A percentile compares a stretch with the other conserved stretches of the same genome.
Evolutionary conservation across 1,139 yeast genomes (phyloP).

Genomic region (Yamadazyma dendronema): DNA sequence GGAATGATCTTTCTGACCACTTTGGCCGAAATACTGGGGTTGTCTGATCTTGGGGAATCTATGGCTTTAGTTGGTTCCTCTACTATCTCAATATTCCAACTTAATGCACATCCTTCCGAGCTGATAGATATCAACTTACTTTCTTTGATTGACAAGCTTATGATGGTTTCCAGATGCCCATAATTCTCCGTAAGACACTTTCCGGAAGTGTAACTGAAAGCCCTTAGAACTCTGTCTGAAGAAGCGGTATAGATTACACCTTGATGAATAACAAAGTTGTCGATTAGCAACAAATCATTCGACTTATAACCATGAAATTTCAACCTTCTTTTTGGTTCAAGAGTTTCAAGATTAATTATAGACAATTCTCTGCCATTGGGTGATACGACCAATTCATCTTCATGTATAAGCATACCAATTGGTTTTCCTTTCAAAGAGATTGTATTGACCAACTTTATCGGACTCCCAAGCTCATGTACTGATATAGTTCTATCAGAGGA

Average conservation of each 20-base stretch:
- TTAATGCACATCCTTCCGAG: conserved; percentile 51
- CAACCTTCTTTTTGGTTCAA: conserved; percentile 37
- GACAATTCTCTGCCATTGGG: conserved; percentile 51
- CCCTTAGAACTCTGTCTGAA: conserved; percentile 56
- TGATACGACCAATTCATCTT: conserved; percentile 45
- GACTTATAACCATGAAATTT: conserved; percentile 36
- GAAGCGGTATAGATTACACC: conserved; percentile 44
- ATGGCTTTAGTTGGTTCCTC: not conserved
- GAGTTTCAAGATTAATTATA: conserved; percentile 34
- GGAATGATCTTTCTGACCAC: not conserved
- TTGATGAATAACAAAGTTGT: conserved; percentile 31
- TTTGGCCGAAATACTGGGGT: not conserved
- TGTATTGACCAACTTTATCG: conserved; percentile 39
- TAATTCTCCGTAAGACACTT: conserved; percentile 48
- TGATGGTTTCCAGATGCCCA: conserved; percentile 65
- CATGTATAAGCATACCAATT: conserved; percentile 26
- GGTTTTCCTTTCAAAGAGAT: conserved; percentile 54
- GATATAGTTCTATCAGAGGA: conserved; percentile 61
- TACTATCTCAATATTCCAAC: conserved; percentile 33
- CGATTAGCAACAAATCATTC: conserved; percentile 43
- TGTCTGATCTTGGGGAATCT: not conserved
- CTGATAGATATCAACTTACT: conserved; percentile 40
- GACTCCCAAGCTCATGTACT: conserved; percentile 38
- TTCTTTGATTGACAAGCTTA: conserved; percentile 34
- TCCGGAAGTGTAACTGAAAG: conserved; percentile 47